phyloP scores from a whole-genome alignment of 1,284 basidiomycete species.

The Bjerkandera adusta region DNA sequence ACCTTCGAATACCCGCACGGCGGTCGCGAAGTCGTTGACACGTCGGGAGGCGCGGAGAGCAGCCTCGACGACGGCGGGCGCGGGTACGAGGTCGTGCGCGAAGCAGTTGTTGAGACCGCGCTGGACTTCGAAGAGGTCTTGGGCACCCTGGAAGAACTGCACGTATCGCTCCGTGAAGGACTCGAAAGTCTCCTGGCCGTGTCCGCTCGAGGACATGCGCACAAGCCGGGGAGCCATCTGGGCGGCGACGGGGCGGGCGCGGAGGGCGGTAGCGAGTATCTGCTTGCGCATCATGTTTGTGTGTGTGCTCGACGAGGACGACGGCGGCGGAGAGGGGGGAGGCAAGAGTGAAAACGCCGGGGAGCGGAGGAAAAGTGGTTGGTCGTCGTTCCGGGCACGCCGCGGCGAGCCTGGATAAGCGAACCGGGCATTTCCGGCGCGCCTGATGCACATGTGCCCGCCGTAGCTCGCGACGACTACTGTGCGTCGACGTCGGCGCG shows the following conservation, averaged over 20 bases:
- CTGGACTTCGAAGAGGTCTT: constrained; percentile 97
- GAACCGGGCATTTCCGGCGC: constrained; percentile 31
- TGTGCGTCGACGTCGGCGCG: too few species aligned
- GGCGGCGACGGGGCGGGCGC: constrained; percentile 43
- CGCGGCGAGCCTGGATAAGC: constrained; percentile 24
- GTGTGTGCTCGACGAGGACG: constrained; percentile 14
- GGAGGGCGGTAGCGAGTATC: constrained; percentile 56
- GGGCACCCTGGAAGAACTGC: constrained; percentile 88
- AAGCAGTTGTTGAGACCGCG: constrained; percentile 99
- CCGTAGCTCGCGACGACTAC: background rate
- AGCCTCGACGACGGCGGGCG: constrained; percentile 85
- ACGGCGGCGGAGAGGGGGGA: constrained; percentile 10
- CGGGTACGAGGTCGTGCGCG: constrained; percentile 96
- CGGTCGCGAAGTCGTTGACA: constrained; percentile 96
- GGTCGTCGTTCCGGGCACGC: constrained; percentile 21
- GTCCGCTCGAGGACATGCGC: constrained; percentile 49
- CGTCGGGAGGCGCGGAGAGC: constrained; percentile 88
- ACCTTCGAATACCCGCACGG: constrained; percentile 93
- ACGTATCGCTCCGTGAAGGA: constrained; percentile 93
- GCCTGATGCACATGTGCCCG: constrained; percentile 4
- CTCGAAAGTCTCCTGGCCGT: constrained; percentile 89
- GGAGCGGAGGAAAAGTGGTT: constrained; percentile 16
- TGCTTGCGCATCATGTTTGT: constrained; percentile 37
- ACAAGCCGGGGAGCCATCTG: constrained; percentile 40
- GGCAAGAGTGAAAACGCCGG: constrained; percentile 16